Evolutionary conservation across 805 yeast genomes (phyloP), one percentile per base, ranked within the genome.

Genomic region (Spathaspora hagerdaliae): DNA sequence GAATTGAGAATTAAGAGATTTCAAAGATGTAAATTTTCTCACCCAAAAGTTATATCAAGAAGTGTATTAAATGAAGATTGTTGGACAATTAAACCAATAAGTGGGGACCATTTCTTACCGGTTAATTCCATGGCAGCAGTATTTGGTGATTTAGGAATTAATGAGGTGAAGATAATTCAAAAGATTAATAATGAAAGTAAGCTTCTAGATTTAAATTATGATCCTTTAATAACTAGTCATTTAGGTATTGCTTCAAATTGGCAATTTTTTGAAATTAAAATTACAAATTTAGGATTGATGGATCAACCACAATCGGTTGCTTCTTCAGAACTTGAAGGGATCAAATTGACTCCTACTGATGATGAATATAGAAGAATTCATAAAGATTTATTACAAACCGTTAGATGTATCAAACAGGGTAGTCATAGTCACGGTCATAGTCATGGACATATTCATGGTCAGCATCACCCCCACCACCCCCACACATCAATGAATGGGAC

Each of bases 51-150:
- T 0, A 45, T 51, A 0, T 57, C 62, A 38, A 50, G 82, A 26
- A 55, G 64, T 2, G 45, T 69, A 9, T 44, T 79, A 26, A 63
- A 63, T 7, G 82, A 77, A 39, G 75, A 72, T 45, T 79, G 74
- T 29, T 83, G 88, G 87, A 73, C 83, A 0, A 61, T 73, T 6
- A 66, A 64, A 40, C 67, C 67, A 9, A 57, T 82, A 1, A 59
- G 62, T 15, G 57, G 65, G 1, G 51, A 51, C 5, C 67, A 58
- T 44, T 82, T 83, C 63, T 67, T 71, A 45, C 62, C 64, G n/a
- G 87, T 82, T 6, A 57, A 63, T 33, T 69, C 77, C 5, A 48
- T 81, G 2, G 56, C 63, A n/a, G 74, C 73, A 10, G 63, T 80
- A 42, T 64, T 72, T 2, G 85, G 84, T 2, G 78, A 81, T 44